Base-by-base conservation (phyloP, 2,329 filamentous ascomycete genomes). In the Allantophomopsis lycopodina region DNA sequence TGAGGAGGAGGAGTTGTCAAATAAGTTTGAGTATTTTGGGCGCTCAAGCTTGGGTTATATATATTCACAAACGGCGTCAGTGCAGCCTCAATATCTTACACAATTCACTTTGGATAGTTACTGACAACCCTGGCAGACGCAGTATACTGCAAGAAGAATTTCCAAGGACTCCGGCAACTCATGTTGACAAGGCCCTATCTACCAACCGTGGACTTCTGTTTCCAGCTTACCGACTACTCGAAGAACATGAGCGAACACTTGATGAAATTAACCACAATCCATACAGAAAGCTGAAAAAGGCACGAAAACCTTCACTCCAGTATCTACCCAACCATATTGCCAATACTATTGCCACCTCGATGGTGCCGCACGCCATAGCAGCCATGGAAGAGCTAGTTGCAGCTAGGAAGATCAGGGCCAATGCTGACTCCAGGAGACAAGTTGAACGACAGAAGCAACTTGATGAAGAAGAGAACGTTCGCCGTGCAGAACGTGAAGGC, bases 401-500 rank as follows among this genome's bases (percentile, higher is more conserved):
- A 12, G 62, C 61, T 3, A 53, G 60, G 38, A 48, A 49, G 13
- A 37, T 62, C 15, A 48, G 47, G 23, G 40, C 44, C 5, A 50
- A 48, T 13, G 51, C 51, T 15, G 46, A 54, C 14, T 44, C 43
- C 3, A 59, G 68, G 40, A 46, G 54, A 8, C 45, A 48, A 2
- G 68, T 67, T 18, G 49, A 66, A 23, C 50, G 53, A 7, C 39
- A 46, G 12, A 62, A 64, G 30, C 60, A 60, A 41, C 57, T 54
- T 1, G 53, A 58, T 15, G 62, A 72, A 43, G 47, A 57, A 20
- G 47, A 48, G 1, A 71, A 73, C 38, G 45, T 64, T 11, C 47
- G 50, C 7, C 43, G 44, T n/a, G 66, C 70, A 16, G 60, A 60
- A 42, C 59, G 50, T 1, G 58, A 62, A 4, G 73, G 76, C 1